Percentiles rank a stretch among this genome's conserved stretches.
phyloP scores from a whole-genome alignment of 768 basidiomycete genomes.

The Scleroderma bovista region DNA sequence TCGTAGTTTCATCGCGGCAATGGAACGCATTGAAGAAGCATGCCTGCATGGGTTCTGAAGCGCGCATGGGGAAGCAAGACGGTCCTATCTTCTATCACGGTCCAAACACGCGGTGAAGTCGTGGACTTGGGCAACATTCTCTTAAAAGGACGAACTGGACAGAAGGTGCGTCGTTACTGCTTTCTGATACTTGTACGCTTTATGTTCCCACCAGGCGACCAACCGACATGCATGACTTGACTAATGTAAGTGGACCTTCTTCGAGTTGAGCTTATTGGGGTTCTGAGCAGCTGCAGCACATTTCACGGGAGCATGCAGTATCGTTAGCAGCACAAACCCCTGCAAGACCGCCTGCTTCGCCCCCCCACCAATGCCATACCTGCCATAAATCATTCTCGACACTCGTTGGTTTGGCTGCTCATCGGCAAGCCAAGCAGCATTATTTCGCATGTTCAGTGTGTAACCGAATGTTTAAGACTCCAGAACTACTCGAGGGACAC shows the following conservation, averaged over 20 bases:
- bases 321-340: neutral
- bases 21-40: conserved; percentile 18
- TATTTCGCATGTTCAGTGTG: conserved; percentile 7
- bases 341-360: conserved; percentile 1
- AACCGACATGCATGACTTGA: conserved; percentile 14
- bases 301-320: conserved; percentile 13
- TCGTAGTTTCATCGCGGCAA: too few species aligned
- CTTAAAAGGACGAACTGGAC: conserved; percentile 19
- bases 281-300: conserved; percentile 18
- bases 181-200: conserved; percentile 20
- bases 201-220: conserved; percentile 17
- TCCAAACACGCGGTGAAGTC: conserved; percentile 27
- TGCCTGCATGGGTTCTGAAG: conserved; percentile 19
- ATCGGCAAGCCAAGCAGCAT: conserved; percentile 22
- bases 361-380: conserved; percentile 14
- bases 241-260: conserved; percentile 9
- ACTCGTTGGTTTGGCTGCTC: conserved; percentile 9
- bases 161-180: conserved; percentile 9
- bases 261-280: neutral
- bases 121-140: conserved; percentile 27
- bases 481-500: conserved; percentile 2
- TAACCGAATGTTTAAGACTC: conserved; percentile 1
- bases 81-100: conserved; percentile 13
- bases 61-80: conserved; percentile 18
- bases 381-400: conserved; percentile 24